These are phyloP conservation scores for Hyaloscypha bicolor DNA, from an alignment of 495 filamentous ascomycete genomes.

Conservation along the genomic window DNA sequence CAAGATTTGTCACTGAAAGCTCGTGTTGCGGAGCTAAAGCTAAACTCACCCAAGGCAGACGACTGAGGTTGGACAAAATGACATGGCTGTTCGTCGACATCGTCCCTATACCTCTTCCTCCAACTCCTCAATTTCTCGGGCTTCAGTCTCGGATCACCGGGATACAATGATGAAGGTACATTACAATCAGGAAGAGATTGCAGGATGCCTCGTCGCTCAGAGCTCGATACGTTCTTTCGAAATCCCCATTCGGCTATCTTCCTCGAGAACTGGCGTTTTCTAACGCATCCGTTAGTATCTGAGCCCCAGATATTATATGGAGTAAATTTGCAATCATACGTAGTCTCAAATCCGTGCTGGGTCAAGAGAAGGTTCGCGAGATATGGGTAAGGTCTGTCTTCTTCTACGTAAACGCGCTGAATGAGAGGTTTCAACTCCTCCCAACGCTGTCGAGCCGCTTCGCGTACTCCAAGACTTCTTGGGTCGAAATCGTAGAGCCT, in stretches of 20 bases:
- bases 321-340: background rate
- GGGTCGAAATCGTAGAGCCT: background rate
- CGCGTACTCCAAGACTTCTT: background rate
- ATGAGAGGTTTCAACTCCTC: background rate
- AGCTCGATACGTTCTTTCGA: background rate
- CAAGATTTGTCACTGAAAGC: too few species aligned
- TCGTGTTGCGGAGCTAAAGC: too few species aligned
- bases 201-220: background rate
- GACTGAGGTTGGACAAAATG: background rate
- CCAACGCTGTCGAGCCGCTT: background rate
- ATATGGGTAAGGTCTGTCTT: background rate
- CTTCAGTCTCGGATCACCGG: background rate
- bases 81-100: background rate
- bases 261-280: background rate
- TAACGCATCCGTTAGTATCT: background rate
- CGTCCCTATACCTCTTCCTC: constrained; percentile 1
- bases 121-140: background rate
- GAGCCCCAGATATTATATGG: background rate
- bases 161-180: background rate
- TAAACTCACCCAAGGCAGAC: background rate
- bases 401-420: constrained; percentile 1
- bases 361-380: background rate
- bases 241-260: background rate
- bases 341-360: background rate
- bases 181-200: background rate